A percentile compares a stretch with the other conserved stretches of the same genome.
Conservation (phyloP, 306 rosid genomes). For the Hylodesmum podocarpum region DNA sequence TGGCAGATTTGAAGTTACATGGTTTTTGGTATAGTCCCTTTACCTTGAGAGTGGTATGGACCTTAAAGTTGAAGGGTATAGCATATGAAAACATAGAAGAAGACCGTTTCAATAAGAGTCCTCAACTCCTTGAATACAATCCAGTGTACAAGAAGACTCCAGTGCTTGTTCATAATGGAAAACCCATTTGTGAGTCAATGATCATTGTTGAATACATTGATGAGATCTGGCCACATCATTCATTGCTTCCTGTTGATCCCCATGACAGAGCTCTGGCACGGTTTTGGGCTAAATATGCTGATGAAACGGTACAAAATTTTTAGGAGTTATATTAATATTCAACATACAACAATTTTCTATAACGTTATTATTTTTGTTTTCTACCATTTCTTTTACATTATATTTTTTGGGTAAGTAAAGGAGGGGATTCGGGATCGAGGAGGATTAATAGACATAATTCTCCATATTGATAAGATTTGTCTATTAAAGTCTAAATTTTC, state of each 20-base stretch:
- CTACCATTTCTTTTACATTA: too few species aligned
- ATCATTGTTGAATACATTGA: conserved; percentile 54
- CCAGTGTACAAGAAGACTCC: conserved; percentile 56
- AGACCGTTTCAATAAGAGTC: conserved; percentile 48
- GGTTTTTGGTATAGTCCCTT: conserved; percentile 59
- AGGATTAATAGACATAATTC: too few species aligned
- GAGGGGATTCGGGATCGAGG: too few species aligned
- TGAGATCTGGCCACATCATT: conserved; percentile 46
- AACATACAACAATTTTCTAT: not conserved
- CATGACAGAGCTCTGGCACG: conserved; percentile 45
- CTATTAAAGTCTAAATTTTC: too few species aligned
- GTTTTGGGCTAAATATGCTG: conserved; percentile 47
- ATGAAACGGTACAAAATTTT: conserved; percentile 16
- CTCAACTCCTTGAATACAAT: conserved; percentile 46
- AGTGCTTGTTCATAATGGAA: conserved; percentile 52
- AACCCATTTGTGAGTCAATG: conserved; percentile 52
- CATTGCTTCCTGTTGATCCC: conserved; percentile 47
- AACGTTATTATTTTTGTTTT: too few species aligned
- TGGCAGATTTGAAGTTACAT: conserved; percentile 43
- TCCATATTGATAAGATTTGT: too few species aligned
- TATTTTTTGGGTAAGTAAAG: too few species aligned
- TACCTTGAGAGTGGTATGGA: conserved; percentile 49
- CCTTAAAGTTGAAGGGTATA: conserved; percentile 50
- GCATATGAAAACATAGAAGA: conserved; percentile 51
- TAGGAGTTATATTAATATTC: not conserved